Evolutionary conservation across 2,329 filamentous ascomycete genomes (phyloP).

Genomic region (Ambrosiella beaveri): DNA sequence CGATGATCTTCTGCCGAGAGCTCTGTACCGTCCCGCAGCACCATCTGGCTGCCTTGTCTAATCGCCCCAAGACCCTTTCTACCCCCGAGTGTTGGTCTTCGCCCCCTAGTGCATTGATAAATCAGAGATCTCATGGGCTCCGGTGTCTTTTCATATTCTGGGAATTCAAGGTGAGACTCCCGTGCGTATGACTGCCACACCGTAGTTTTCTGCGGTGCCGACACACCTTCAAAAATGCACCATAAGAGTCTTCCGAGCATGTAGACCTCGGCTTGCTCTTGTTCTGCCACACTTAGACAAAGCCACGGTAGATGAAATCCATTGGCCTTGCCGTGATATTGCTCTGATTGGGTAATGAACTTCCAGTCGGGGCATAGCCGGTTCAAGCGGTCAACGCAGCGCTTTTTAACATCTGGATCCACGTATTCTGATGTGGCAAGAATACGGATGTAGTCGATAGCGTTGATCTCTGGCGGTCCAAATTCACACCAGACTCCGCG

Average conservation of each 20-base stretch:
- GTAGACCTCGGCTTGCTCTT: constrained; percentile 42
- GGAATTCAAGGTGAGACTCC: constrained; percentile 40
- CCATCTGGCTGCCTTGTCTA: constrained; percentile 28
- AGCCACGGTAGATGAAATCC: constrained; percentile 42
- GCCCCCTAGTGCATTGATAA: constrained; percentile 33
- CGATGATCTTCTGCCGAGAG: constrained; percentile 19
- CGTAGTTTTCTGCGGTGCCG: constrained; percentile 37
- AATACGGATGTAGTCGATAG: constrained; percentile 39
- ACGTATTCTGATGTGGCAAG: constrained; percentile 33
- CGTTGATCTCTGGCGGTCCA: constrained; percentile 41
- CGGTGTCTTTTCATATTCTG: constrained; percentile 32
- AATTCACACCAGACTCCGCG: constrained; percentile 47
- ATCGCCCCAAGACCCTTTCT: constrained; percentile 20
- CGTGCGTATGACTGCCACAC: constrained; percentile 42
- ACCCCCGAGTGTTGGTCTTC: constrained; percentile 27
- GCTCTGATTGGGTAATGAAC: constrained; percentile 23
- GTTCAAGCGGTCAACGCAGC: constrained; percentile 26
- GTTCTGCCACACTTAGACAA: constrained; percentile 31
- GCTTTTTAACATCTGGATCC: constrained; percentile 22
- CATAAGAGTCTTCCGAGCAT: constrained; percentile 45
- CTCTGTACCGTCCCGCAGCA: constrained; percentile 18
- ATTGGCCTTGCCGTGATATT: constrained; percentile 28
- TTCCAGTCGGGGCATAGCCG: constrained; percentile 31
- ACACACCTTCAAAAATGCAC: constrained; percentile 45
- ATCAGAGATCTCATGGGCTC: constrained; percentile 29